Base-by-base conservation (phyloP, 2,329 filamentous ascomycete species). In the Aspergillus pseudotamarii region DNA sequence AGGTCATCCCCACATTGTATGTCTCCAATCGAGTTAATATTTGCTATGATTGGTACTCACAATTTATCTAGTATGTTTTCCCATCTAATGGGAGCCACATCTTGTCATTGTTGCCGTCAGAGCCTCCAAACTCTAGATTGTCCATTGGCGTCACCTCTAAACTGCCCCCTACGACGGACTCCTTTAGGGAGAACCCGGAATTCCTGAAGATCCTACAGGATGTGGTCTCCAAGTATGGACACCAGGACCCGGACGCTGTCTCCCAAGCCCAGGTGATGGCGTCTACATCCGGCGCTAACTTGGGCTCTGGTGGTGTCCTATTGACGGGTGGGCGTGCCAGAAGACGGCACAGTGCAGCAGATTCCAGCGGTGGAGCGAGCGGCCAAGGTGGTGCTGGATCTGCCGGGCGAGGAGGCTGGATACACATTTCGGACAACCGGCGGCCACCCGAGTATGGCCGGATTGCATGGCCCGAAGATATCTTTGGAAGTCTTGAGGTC, bases 381-480 rank as follows among this genome's bases (percentile, higher is more conserved):
- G 80, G 83, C 19, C 86, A 89, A 68, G 86, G 86, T 21, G 87
- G 86, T 57, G 81, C 80, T 62, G 86, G 86, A 2, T 83, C 85
- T 21, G 86, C 78, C 19, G 86, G 86, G 1, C 78, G 84, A 66
- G 87, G 87, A 23, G 87, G 87, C 1, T 88, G 83, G 78, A 85
- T 89, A 46, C 87, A 89, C 71, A 80, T 89, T n/a, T 87, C 83
- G 43, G 87, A 89, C 69, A 74, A 75, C 70, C 78, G 87, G 64
- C 83, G 85, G 64, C 86, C 87, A 41, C 87, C 87, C 3, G 87
- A 89, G 64, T 89, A 82, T 74, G 87, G 87, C 1, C 74, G 87
- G n/a, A 88, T 89, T 65, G 85, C 87, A 58, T 88, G 84, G 73
- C 87, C 87, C 0, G 87, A 89, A 72, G 87, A 89, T 75, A 89